Conservation (phyloP, 2,329 filamentous ascomycete genomes). For the Colletotrichum lindemuthianum region DNA sequence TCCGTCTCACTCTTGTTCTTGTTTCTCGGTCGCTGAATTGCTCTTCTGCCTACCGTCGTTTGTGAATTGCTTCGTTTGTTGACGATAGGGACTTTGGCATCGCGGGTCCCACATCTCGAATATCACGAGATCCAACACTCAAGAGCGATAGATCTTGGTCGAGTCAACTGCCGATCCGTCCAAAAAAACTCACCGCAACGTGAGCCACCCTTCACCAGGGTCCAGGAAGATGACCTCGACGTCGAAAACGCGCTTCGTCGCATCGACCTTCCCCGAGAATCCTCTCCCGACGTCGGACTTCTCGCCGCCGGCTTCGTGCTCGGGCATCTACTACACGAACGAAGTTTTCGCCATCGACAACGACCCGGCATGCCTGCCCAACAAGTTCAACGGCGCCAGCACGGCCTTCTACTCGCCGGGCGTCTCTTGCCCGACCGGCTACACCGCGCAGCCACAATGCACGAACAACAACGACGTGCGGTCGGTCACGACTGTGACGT, state of each 20-base stretch:
- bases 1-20: no score
- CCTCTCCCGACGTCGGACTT: conserved; percentile 40
- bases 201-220: no score
- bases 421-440: conserved; percentile 28
- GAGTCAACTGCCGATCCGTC: no score
- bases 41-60: no score
- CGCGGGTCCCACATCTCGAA: no score
- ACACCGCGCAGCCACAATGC: conserved; percentile 41
- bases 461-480: conserved; percentile 39
- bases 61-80: no score
- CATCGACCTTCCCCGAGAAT: conserved; percentile 32
- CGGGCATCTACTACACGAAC: conserved; percentile 33
- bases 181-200: no score
- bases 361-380: conserved; percentile 37
- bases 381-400: conserved; percentile 34
- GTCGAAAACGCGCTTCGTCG: conserved; percentile 29
- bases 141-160: no score
- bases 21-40: no score
- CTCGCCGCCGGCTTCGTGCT: conserved; percentile 34
- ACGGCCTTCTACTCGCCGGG: conserved; percentile 37
- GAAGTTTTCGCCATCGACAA: conserved; percentile 38
- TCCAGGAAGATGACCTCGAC: not conserved
- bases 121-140: no score
- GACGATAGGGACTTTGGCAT: no score
- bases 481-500: conserved; percentile 42